Evolutionary conservation across 139 green algal species (phyloP), one percentile per base, ranked within the genome.

Genomic region (Closterium sp.): DNA sequence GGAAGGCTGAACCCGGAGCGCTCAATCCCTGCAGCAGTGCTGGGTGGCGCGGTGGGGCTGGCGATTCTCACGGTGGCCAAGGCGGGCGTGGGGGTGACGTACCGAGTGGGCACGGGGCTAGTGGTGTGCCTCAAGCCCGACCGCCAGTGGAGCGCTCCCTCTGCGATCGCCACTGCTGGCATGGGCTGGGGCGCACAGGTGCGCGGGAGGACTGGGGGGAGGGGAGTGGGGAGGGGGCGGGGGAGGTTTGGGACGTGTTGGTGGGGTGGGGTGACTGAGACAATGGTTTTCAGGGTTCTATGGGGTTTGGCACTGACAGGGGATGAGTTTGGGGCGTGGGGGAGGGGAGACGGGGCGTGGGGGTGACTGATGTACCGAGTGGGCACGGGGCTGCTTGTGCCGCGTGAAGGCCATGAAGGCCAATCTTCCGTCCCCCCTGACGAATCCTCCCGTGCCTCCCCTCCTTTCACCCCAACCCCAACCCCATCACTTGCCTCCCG

Each of bases 1-100:
- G 91, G 91, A 22, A 92, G 91, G 17, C 85, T 91, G 31, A 91
- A 79, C 22, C 85, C 91, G 9, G 91, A 93, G 85, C 17, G 86
- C 27, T 62, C 85, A 9, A 90, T 93, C 31, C 91, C 91, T n/a
- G 91, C 85, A 27, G 27, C 85, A 0, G 91, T 93, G 29, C 87
- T 93, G 28, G 28, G 31, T 0, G 91, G 91, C 24, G 91, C 91
- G 5, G 29, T 70, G 86, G 91, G 91, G 17, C 29, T 93, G 45
- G 91, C 91, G 19, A 91, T 93, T 30, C 30, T 93, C 13, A 93
- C 91, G 31, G 91, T 93, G 50, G 28, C 28, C n/a, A 93, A 93
- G 85, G 28, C 45, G 28, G 91, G 91, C 17, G 62, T 32, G 22
- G 70, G 50, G 17, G 32, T 93, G 19, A 93, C 91, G 30, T 93